A percentile compares a stretch with the other conserved stretches of the same genome.
phyloP scores from a whole-genome alignment of 345 rosid genomes.

The Moricandia arvensis region DNA sequence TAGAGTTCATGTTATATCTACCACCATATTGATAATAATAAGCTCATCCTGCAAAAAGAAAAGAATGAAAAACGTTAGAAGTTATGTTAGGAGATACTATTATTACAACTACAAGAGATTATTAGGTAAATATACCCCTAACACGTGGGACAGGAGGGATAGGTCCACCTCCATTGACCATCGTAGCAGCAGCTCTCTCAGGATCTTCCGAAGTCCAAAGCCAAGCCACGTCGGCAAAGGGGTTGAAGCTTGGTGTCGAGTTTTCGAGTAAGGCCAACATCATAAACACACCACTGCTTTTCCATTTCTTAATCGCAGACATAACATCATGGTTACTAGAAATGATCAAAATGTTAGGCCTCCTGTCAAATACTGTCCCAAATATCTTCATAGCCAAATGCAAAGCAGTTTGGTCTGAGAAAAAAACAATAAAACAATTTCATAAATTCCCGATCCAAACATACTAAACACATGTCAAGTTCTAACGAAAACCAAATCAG shows the following conservation, averaged over 20 bases:
- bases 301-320: background rate
- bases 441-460: background rate
- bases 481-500: background rate
- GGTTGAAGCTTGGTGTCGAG: background rate
- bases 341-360: background rate
- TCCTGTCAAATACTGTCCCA: background rate
- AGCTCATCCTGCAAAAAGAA: background rate
- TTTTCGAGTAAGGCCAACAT: background rate
- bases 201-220: background rate
- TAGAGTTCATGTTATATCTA: background rate
- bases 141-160: background rate
- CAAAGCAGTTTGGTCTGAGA: background rate
- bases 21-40: background rate
- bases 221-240: background rate
- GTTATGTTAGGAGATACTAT: background rate
- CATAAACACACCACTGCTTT: background rate
- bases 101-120: background rate
- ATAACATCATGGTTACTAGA: background rate
- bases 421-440: background rate
- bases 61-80: background rate
- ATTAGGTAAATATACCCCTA: background rate
- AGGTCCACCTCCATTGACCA: background rate
- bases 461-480: too few relatives aligned
- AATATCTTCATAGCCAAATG: background rate
- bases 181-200: background rate